Percentiles rank a stretch among this genome's conserved stretches.
Conservation (phyloP, 306 rosid species). For the peach (Prunus persica) region Prunus_persica_NCBIv2 NC_034009.1:30027001-30027500, state of each 20-base stretch:
- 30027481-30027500: slow-evolving; percentile 37
- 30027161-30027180: slow-evolving; percentile 53
- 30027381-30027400: neutral
- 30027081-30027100: slow-evolving; percentile 80
- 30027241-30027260: slow-evolving; percentile 80
- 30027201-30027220: slow-evolving; percentile 62
- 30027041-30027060: slow-evolving; percentile 71
- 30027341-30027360: neutral
- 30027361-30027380: neutral
- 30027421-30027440: neutral
- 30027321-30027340: neutral
- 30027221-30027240: slow-evolving; percentile 71
- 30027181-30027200: slow-evolving; percentile 54
- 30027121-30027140: slow-evolving; percentile 55
- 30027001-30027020: neutral
- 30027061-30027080: slow-evolving; percentile 67
- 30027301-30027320: slow-evolving; percentile 42
- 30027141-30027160: slow-evolving; percentile 65
- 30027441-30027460: slow-evolving; percentile 65
- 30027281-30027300: slow-evolving; percentile 47
- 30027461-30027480: slow-evolving; percentile 41
- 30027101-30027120: slow-evolving; percentile 72
- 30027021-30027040: slow-evolving; percentile 15
- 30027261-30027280: slow-evolving; percentile 62
- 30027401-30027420: neutral